These are phyloP conservation scores for Hemileccinum impolitum DNA, from an alignment of 768 basidiomycete genomes.

Conservation along the genomic window DNA sequence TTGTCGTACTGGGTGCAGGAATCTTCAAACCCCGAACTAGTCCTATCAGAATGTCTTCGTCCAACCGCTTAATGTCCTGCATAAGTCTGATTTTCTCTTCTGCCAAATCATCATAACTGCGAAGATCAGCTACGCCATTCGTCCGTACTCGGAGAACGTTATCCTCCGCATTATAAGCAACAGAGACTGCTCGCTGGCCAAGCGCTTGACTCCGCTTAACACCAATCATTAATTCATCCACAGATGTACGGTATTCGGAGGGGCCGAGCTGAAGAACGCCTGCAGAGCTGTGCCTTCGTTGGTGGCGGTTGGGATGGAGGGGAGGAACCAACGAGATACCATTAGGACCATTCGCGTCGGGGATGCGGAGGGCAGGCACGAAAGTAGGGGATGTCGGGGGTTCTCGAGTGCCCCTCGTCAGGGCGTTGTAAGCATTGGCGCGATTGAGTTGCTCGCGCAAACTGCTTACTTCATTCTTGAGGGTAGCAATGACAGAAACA, in stretches of 20 bases:
- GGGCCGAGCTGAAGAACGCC: slow-evolving; percentile 64
- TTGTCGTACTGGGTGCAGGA: slow-evolving; percentile 83
- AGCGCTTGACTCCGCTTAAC: slow-evolving; percentile 67
- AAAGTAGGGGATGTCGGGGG: slow-evolving; percentile 84
- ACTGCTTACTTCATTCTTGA: slow-evolving; percentile 89
- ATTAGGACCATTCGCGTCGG: slow-evolving; percentile 42
- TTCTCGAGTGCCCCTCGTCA: slow-evolving; percentile 74
- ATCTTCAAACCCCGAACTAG: slow-evolving; percentile 91
- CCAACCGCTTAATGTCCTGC: slow-evolving; percentile 84
- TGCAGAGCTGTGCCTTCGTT: slow-evolving; percentile 84
- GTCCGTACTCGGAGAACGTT: slow-evolving; percentile 61
- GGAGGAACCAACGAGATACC: slow-evolving; percentile 39
- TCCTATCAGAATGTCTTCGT: slow-evolving; percentile 90
- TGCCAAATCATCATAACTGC: slow-evolving; percentile 79
- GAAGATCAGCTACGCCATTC: slow-evolving; percentile 68
- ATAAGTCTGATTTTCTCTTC: slow-evolving; percentile 95
- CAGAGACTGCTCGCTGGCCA: slow-evolving; percentile 82
- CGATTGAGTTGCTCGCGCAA: slow-evolving; percentile 95
- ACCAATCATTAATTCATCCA: slow-evolving; percentile 73
- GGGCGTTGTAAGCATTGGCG: slow-evolving; percentile 85
- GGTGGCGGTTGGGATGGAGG: slow-evolving; percentile 52
- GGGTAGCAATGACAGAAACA: slow-evolving; percentile 76
- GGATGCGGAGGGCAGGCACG: slow-evolving; percentile 67
- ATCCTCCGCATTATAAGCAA: slow-evolving; percentile 84
- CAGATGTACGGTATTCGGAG: slow-evolving; percentile 66